These are phyloP conservation scores for Malus hybrid DNA, from an alignment of 331 rosid genomes.

Conservation along the genomic window DNA sequence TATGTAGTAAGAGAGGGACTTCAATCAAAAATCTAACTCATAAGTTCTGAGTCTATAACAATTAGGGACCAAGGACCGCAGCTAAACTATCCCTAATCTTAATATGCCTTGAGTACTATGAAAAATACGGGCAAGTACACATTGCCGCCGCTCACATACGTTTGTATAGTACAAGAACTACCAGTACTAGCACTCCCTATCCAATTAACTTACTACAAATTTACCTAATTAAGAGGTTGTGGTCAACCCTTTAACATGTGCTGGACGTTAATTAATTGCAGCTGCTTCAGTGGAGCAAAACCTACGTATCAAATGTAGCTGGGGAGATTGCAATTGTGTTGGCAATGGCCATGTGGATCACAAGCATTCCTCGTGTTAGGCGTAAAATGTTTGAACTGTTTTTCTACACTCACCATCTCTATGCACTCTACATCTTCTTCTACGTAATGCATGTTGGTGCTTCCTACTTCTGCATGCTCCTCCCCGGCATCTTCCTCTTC, in stretches of 20 bases:
- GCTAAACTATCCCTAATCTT: no score
- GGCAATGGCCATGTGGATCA: slow-evolving; percentile 52
- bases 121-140: neutral
- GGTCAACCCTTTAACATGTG: neutral
- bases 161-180: neutral
- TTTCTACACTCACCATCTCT: slow-evolving; percentile 66
- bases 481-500: slow-evolving; percentile 71
- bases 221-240: no score
- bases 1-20: no score
- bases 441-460: slow-evolving; percentile 55
- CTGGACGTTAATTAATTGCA: neutral
- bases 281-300: slow-evolving; percentile 50
- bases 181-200: neutral
- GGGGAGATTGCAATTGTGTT: slow-evolving; percentile 47
- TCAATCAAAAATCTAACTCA: no score
- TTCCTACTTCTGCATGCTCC: slow-evolving; percentile 43
- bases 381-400: slow-evolving; percentile 68
- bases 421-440: slow-evolving; percentile 47
- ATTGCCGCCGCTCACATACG: neutral
- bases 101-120: no score
- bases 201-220: neutral
- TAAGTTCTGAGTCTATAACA: no score
- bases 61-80: no score
- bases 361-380: slow-evolving; percentile 38
- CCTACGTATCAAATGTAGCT: slow-evolving; percentile 48